Evolutionary conservation across 306 rosid genomes (phyloP).

Genomic region (Fagus crenata): DNA sequence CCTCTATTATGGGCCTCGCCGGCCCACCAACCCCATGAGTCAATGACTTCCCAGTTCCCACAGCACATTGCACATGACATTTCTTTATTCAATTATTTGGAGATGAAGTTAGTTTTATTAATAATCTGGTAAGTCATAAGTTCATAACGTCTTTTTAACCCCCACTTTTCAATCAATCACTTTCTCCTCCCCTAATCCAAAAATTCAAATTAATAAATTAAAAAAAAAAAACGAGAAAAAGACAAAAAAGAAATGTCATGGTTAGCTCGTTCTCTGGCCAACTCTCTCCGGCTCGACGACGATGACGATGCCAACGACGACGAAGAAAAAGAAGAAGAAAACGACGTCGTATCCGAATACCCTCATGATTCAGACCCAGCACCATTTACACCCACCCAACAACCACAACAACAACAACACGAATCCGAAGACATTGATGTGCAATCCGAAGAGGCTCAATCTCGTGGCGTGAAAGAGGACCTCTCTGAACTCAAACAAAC

Average conservation of each 20-base stretch:
- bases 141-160: background rate
- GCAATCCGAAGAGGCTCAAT: constrained; percentile 44
- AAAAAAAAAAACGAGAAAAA: background rate
- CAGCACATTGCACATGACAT: no score
- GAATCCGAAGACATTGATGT: constrained; percentile 9
- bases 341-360: constrained; percentile 38
- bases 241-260: constrained; percentile 60
- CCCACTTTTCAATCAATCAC: constrained; percentile 21
- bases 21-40: no score
- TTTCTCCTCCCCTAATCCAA: constrained; percentile 18
- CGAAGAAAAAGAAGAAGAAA: constrained; percentile 22
- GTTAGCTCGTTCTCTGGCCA: constrained; percentile 75
- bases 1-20: no score
- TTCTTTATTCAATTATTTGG: background rate
- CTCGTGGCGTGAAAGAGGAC: constrained; percentile 79
- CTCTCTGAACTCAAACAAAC: constrained; percentile 73
- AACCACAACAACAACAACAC: background rate
- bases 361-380: constrained; percentile 27
- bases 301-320: constrained; percentile 22
- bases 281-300: constrained; percentile 67
- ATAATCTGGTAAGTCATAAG: background rate
- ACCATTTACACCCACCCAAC: constrained; percentile 27
- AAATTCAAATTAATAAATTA: no score
- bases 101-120: background rate
- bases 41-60: no score